These are phyloP conservation scores for Phialemonium atrogriseum DNA, from an alignment of 2,329 filamentous ascomycete species.

Conservation along the genomic window DNA sequence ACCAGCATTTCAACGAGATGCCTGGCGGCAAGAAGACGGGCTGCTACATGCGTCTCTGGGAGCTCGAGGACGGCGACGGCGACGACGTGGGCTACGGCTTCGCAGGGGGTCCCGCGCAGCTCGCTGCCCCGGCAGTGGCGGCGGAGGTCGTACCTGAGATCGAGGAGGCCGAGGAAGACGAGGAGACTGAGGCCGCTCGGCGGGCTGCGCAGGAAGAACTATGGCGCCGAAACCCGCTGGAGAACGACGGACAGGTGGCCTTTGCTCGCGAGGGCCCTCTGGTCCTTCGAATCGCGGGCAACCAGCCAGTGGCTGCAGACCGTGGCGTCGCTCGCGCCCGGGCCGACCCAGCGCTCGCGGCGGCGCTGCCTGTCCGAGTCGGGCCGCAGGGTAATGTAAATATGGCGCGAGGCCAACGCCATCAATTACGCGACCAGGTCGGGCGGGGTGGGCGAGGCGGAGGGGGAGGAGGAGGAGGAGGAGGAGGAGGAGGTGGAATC, in stretches of 20 bases:
- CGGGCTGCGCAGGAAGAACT: constrained; percentile 12
- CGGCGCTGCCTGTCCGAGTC: no score
- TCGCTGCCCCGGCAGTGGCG: constrained; percentile 7
- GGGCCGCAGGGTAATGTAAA: no score
- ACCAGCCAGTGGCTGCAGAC: constrained; percentile 17
- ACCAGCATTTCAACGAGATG: constrained; percentile 74
- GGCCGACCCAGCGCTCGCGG: constrained; percentile 10
- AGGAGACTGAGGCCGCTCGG: constrained; percentile 14
- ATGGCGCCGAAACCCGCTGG: constrained; percentile 13
- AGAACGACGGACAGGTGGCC: constrained; percentile 24
- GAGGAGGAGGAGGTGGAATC: constrained; percentile 4
- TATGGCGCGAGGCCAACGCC: constrained; percentile 2
- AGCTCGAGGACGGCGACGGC: constrained; percentile 73
- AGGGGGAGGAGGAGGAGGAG: constrained; percentile 4
- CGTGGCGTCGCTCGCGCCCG: constrained; percentile 20
- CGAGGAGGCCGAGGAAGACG: constrained; percentile 25
- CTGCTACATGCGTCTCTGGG: constrained; percentile 87
- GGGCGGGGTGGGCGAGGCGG: constrained; percentile 2
- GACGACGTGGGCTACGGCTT: constrained; percentile 39
- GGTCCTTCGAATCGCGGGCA: constrained; percentile 42
- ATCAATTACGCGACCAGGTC: constrained; percentile 11
- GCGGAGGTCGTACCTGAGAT: constrained; percentile 17
- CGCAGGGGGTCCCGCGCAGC: constrained; percentile 26
- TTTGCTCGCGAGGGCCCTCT: constrained; percentile 50
- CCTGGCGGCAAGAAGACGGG: constrained; percentile 42